phyloP scores from a whole-genome alignment of 1,139 yeast species.

The Blastobotrys malaysiensis region DNA sequence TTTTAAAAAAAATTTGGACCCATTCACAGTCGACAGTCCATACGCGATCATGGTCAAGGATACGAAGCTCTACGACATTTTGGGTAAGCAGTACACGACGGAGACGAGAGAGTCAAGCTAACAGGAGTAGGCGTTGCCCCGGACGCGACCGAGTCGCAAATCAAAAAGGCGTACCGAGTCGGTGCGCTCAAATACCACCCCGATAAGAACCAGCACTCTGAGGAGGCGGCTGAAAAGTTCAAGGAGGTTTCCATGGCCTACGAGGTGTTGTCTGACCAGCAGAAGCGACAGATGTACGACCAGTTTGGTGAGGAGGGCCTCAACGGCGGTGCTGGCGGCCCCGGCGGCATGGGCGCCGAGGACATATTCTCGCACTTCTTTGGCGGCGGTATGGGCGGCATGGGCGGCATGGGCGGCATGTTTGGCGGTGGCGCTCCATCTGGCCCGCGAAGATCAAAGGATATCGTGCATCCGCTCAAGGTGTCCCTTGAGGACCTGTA shows the following conservation, averaged over 20 bases:
- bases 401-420: slow-evolving; percentile 40
- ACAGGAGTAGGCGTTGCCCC: slow-evolving; percentile 51
- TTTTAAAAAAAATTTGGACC: not conserved
- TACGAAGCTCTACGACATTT: slow-evolving; percentile 75
- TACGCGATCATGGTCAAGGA: slow-evolving; percentile 69
- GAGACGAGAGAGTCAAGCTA: not conserved
- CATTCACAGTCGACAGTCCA: not conserved
- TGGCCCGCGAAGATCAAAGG: slow-evolving; percentile 73
- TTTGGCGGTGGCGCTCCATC: slow-evolving; percentile 63
- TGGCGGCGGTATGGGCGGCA: slow-evolving; percentile 48
- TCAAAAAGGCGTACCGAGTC: slow-evolving; percentile 92
- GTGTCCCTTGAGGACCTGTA: slow-evolving; percentile 83
- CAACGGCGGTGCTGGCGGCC: slow-evolving; percentile 68
- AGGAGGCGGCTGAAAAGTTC: slow-evolving; percentile 91
- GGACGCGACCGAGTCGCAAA: slow-evolving; percentile 72
- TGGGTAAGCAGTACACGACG: slow-evolving; percentile 37
- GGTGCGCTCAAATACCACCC: slow-evolving; percentile 94
- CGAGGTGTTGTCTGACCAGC: slow-evolving; percentile 78
- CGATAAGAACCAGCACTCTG: slow-evolving; percentile 82
- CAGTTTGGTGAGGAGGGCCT: slow-evolving; percentile 91
- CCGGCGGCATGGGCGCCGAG: slow-evolving; percentile 72
- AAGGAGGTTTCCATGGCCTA: slow-evolving; percentile 81
- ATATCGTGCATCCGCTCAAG: slow-evolving; percentile 80
- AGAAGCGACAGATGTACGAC: slow-evolving; percentile 87
- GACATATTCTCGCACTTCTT: slow-evolving; percentile 93